Evolutionary conservation across 2,329 filamentous ascomycete species (phyloP), one percentile per base, ranked within the genome.

Genomic region (Penicillium sp.): DNA sequence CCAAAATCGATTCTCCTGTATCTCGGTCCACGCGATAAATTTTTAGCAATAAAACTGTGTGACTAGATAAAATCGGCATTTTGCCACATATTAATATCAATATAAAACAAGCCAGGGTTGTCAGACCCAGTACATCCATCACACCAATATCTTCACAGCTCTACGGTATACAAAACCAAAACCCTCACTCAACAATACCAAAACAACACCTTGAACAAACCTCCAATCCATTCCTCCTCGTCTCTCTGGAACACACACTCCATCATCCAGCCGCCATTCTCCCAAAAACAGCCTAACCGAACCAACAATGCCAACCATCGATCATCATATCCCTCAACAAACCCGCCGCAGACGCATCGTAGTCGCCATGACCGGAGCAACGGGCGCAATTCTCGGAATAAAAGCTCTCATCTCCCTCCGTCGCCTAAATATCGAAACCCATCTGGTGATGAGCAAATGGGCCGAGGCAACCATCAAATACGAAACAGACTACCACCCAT

Each of bases 331-430:
- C 8, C 4, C 43, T 2, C 23, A 40, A 13, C 31, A 27, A 27
- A 23, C 40, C 1, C 34, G 33, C 19, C 41, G 50, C 16, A 31
- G 58, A n/a, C 60, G 70, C 9, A 79, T 82, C 49, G 72, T 82
- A 1, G 72, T 82, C 7, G 81, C 73, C 21, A 77, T 83, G 43
- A 82, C 81, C 2, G 80, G 80, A 3, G 80, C 80, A 0, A 82
- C 80, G 0, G 80, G 80, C 3, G 71, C 79, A 2, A 64, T 73
- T 2, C 69, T 77, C 7, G 79, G 72, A 1, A 78, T 82, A 54
- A 74, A 73, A 16, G 62, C 75, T 0, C 75, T 82, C 4, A 66
- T 71, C 8, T 67, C 70, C 3, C 73, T 82, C 0, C 75, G 75
- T 1, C 60, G 63, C 0, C 71, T 81, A 11, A 69, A 76, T n/a